These are phyloP conservation scores for Paramecium bursaria DNA, from an alignment of 73 alveolate species.

Conservation along the genomic window DNA sequence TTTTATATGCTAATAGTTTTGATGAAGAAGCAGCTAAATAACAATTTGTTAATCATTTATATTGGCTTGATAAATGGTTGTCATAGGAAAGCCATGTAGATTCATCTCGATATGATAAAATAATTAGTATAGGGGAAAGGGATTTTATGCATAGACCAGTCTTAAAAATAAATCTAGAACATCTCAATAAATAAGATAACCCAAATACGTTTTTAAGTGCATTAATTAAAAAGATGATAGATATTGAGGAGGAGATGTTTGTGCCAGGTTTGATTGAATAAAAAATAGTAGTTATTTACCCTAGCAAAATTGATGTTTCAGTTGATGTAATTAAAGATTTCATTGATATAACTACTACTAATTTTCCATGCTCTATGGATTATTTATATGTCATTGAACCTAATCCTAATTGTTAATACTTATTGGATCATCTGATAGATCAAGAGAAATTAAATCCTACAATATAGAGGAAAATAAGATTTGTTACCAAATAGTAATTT, in stretches of 20 bases:
- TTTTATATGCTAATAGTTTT: constrained; percentile 47
- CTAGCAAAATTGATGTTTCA: not conserved
- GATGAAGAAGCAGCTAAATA: not conserved
- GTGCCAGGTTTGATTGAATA: constrained; percentile 81
- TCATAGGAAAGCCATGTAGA: not conserved
- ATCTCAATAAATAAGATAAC: not conserved
- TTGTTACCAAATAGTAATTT: too few relatives aligned
- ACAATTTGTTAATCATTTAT: constrained; percentile 16
- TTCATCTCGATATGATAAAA: constrained; percentile 28
- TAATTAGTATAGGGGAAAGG: constrained; percentile 25
- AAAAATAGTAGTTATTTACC: constrained; percentile 75
- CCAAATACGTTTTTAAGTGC: not conserved
- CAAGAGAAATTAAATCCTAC: too few relatives aligned
- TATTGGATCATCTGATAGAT: too few relatives aligned
- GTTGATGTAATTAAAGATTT: constrained; percentile 1
- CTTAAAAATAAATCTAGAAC: not conserved
- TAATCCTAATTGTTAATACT: too few relatives aligned
- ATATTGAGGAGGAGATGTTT: constrained; percentile 72
- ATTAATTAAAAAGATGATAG: constrained; percentile 1
- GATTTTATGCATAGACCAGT: constrained; percentile 58
- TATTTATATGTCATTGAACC: constrained; percentile 11
- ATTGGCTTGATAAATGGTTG: constrained; percentile 37
- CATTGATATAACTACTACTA: not conserved
- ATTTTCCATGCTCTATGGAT: constrained; percentile 23
- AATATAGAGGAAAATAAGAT: too few relatives aligned